phyloP scores from a whole-genome alignment of 768 basidiomycete species.

The Mycena venus region DNA sequence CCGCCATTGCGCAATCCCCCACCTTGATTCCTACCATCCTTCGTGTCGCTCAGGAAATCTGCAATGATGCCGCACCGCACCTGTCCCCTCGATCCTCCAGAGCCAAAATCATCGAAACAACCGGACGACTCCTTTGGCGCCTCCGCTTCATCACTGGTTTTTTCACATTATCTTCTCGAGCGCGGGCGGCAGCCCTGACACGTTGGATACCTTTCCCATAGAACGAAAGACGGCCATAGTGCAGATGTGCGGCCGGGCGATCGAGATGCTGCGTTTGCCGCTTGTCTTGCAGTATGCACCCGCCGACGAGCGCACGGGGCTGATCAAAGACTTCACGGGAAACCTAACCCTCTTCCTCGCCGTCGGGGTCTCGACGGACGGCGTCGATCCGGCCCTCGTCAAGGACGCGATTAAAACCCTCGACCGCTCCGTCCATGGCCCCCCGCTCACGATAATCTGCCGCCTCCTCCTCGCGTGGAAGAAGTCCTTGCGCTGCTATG shows the following conservation, averaged over 20 bases:
- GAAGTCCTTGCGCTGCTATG: neutral
- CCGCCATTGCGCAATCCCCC: constrained; percentile 4
- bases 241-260: neutral
- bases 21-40: constrained; percentile 15
- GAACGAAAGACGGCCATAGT: neutral
- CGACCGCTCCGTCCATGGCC: neutral
- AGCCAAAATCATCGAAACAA: neutral
- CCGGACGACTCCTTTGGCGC: neutral
- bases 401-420: neutral
- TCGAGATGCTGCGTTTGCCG: neutral
- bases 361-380: neutral
- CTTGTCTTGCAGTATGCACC: neutral
- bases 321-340: neutral
- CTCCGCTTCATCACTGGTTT: neutral
- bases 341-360: neutral
- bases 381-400: neutral
- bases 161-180: neutral
- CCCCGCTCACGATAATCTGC: neutral
- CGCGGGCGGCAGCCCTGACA: neutral
- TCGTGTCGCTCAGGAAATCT: neutral
- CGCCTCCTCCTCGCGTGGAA: neutral
- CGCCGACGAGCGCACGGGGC: neutral
- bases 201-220: neutral
- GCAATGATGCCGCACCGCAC: neutral
- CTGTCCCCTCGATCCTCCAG: neutral